Base-by-base conservation (phyloP, 1,139 yeast species). In the Lodderomyces orthopsilosis region DNA sequence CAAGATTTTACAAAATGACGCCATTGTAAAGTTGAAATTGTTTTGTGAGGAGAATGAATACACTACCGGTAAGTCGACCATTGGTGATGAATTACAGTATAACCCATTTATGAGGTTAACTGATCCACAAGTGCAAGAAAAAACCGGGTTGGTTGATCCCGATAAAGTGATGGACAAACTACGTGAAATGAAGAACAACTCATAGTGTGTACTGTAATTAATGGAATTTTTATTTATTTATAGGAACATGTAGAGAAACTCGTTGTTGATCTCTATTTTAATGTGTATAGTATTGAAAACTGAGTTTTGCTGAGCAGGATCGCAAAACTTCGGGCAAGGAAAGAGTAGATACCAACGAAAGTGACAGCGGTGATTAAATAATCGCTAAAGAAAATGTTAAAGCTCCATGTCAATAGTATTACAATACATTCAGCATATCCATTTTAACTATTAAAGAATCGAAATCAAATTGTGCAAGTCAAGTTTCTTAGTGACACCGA, bases 21-120 rank as follows among this genome's bases (percentile, higher is more conserved):
- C 87, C 0, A 68, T 93, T 37, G 64, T 66, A 33, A 63, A 66
- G 23, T 73, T 93, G 52, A 82, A 73, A 35, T 54, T 67, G 15
- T 87, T 66, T 54, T 70, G 79, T 37, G 47, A 63, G 3, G 56
- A 62, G 2, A 70, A 88, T 61, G 96, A 89, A 55, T 65, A 75
- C 44, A 85, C 96, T 13, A 83, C 98, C 0, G 98, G 98, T 0
- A 63, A 60, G 27, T 91, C 88, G 65, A 89, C 97, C 4, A 78
- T 94, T 52, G 81, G 77, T 6, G 96, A 93, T 57, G 99, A 93
- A 62, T 71, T 82, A 52, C 63, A 71, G 42, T 85, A 81, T 66
- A 93, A 93, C 61, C 98, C 98, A 27, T 93, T 94, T 65, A 84
- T 91, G 93, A 79, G 87, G 58, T 69, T 88, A 17, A 58, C 47